phyloP scores from a whole-genome alignment of 2,329 filamentous ascomycete genomes.

The Colletotrichum karsti region DNA sequence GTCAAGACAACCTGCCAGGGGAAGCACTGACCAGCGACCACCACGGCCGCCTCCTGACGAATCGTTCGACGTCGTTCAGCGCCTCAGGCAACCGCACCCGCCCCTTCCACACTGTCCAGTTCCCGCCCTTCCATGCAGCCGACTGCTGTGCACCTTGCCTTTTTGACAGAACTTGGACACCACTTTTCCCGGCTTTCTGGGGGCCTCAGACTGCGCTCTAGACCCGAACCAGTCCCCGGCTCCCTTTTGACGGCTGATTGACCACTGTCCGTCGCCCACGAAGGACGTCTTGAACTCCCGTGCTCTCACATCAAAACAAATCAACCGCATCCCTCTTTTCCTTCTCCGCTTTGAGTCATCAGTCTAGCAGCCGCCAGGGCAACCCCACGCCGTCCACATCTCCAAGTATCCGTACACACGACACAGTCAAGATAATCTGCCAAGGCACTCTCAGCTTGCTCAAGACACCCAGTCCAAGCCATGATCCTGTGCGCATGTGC shows the following conservation, averaged over 20 bases:
- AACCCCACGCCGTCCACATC: conserved; percentile 17
- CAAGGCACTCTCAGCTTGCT: not conserved
- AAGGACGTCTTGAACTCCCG: not conserved
- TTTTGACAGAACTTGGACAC: too few relatives aligned
- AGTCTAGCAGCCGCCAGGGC: conserved; percentile 13
- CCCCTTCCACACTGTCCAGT: not conserved
- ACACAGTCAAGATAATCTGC: too few relatives aligned
- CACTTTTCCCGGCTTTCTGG: too few relatives aligned
- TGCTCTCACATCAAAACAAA: conserved; percentile 14
- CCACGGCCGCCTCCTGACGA: conserved; percentile 13
- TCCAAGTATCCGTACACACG: not conserved
- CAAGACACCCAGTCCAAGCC: not conserved
- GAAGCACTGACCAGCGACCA: conserved; percentile 23
- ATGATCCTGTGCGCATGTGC: conserved; percentile 20
- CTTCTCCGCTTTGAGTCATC: not conserved
- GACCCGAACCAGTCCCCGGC: conserved; percentile 2
- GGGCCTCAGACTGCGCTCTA: conserved; percentile 1
- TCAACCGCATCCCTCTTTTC: not conserved
- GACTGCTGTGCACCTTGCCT: too few relatives aligned
- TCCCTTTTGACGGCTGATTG: conserved; percentile 2
- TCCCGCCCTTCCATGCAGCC: too few relatives aligned
- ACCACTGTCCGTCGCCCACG: conserved; percentile 8
- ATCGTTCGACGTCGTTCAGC: conserved; percentile 4
- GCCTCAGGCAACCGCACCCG: conserved; percentile 26
- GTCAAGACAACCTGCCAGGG: conserved; percentile 27